Conservation (phyloP, 2,329 filamentous ascomycete species). For the Hypoxylon sp. region DNA sequence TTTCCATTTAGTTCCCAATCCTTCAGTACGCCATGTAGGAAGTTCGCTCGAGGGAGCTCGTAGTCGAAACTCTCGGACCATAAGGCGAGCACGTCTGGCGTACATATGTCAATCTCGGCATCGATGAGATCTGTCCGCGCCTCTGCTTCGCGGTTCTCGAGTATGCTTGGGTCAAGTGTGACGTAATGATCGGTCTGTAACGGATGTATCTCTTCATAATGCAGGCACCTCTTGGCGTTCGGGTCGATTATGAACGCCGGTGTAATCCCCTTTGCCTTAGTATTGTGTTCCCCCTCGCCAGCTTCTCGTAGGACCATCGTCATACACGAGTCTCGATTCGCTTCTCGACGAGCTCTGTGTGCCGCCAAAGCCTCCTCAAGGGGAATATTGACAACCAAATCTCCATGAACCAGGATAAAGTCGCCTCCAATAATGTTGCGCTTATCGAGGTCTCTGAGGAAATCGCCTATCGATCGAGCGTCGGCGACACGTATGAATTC, state of each 20-base stretch:
- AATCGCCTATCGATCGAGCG: slow-evolving; percentile 90
- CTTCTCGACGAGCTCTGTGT: slow-evolving; percentile 84
- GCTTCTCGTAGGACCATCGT: slow-evolving; percentile 90
- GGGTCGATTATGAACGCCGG: slow-evolving; percentile 91
- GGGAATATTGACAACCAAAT: slow-evolving; percentile 89
- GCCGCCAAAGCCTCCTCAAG: slow-evolving; percentile 84
- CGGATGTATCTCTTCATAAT: slow-evolving; percentile 92
- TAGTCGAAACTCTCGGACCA: slow-evolving; percentile 99
- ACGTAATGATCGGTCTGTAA: slow-evolving; percentile 75
- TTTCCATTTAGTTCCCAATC: slow-evolving; percentile 98
- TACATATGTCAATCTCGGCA: slow-evolving; percentile 96
- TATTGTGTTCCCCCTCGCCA: slow-evolving; percentile 77
- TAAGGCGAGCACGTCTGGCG: slow-evolving; percentile 91
- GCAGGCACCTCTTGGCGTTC: slow-evolving; percentile 83
- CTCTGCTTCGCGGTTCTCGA: slow-evolving; percentile 82
- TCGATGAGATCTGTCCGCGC: slow-evolving; percentile 91
- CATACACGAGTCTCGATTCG: slow-evolving; percentile 97
- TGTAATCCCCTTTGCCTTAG: slow-evolving; percentile 80
- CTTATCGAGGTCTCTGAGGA: slow-evolving; percentile 92
- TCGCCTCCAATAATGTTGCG: slow-evolving; percentile 88
- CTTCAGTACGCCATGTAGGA: slow-evolving; percentile 92
- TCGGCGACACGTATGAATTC: slow-evolving; percentile 88
- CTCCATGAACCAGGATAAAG: slow-evolving; percentile 93
- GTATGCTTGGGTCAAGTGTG: slow-evolving; percentile 83
- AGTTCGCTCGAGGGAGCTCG: slow-evolving; percentile 88